Conservation (phyloP, 2,329 filamentous ascomycete species). For the Stagonosporopsis chrysanthemi region DNA sequence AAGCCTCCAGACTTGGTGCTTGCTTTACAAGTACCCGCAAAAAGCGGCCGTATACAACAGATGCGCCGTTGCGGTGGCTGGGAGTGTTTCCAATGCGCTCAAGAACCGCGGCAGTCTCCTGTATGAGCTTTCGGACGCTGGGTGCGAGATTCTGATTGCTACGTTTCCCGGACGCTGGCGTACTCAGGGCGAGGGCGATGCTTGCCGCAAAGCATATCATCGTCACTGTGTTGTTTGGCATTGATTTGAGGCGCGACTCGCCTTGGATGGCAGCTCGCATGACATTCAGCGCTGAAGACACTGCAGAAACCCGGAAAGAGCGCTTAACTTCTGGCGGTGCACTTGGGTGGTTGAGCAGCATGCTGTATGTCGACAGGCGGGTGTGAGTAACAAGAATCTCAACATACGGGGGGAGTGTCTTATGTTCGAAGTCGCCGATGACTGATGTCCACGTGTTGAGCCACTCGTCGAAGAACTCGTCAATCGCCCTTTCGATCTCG, state of each 20-base stretch:
- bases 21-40: slow-evolving; percentile 55
- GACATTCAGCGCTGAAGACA: slow-evolving; percentile 77
- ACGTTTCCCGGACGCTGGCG: slow-evolving; percentile 32
- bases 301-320: slow-evolving; percentile 74
- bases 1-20: slow-evolving; percentile 30
- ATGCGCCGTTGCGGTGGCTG: slow-evolving; percentile 71
- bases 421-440: slow-evolving; percentile 49
- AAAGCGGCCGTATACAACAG: slow-evolving; percentile 65
- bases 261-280: slow-evolving; percentile 77
- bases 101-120: slow-evolving; percentile 72
- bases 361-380: slow-evolving; percentile 75
- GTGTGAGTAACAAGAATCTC: slow-evolving; percentile 77
- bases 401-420: slow-evolving; percentile 72
- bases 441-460: slow-evolving; percentile 63
- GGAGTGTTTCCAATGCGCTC: slow-evolving; percentile 73
- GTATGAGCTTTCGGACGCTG: slow-evolving; percentile 54
- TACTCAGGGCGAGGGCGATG: slow-evolving; percentile 59
- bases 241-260: slow-evolving; percentile 72
- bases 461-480: slow-evolving; percentile 72
- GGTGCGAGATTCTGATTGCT: slow-evolving; percentile 41
- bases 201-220: slow-evolving; percentile 75
- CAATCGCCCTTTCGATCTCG: slow-evolving; percentile 59
- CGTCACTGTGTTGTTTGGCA: slow-evolving; percentile 80
- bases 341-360: slow-evolving; percentile 77
- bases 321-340: slow-evolving; percentile 74